A percentile compares a stretch with the other conserved stretches of the same genome.
Conservation (phyloP, 305 asterid species). For the Rubia peregrina region DNA sequence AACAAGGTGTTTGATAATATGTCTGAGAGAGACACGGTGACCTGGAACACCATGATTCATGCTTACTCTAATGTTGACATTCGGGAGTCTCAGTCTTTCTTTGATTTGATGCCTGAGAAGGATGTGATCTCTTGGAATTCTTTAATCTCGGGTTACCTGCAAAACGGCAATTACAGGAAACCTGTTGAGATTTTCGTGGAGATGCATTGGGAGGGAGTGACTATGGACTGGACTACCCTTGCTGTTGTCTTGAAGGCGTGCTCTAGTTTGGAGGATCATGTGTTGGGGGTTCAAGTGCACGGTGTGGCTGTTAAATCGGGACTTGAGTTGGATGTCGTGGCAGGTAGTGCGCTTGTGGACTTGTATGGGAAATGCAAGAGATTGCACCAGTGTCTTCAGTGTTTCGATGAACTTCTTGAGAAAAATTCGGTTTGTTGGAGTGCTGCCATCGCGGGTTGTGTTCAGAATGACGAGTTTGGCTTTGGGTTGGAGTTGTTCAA, state of each 20-base stretch:
- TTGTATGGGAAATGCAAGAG: conserved; percentile 89
- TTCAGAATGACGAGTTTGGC: conserved; percentile 47
- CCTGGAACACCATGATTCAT: conserved; percentile 74
- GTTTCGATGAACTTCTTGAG: conserved; percentile 51
- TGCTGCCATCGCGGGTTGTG: conserved; percentile 69
- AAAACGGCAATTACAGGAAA: conserved; percentile 36
- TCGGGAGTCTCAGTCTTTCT: conserved; percentile 35
- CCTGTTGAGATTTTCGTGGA: conserved; percentile 41
- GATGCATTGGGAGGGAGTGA: conserved; percentile 56
- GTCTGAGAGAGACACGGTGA: conserved; percentile 52
- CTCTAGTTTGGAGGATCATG: conserved; percentile 38
- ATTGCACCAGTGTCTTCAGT: conserved; percentile 36
- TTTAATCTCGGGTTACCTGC: conserved; percentile 70
- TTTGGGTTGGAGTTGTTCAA: conserved; percentile 53
- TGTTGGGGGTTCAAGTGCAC: conserved; percentile 65
- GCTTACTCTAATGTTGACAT: conserved; percentile 41
- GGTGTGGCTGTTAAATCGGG: conserved; percentile 52
- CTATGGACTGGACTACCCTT: conserved; percentile 55
- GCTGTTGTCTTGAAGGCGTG: conserved; percentile 65
- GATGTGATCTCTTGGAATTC: conserved; percentile 87
- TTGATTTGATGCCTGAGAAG: conserved; percentile 60
- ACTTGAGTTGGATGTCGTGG: conserved; percentile 52
- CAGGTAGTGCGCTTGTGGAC: conserved; percentile 69
- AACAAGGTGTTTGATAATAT: conserved; percentile 56
- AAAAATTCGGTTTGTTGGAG: conserved; percentile 89